phyloP scores from a whole-genome alignment of 495 filamentous ascomycete species.

The Aspergillus heteromorphus region DNA sequence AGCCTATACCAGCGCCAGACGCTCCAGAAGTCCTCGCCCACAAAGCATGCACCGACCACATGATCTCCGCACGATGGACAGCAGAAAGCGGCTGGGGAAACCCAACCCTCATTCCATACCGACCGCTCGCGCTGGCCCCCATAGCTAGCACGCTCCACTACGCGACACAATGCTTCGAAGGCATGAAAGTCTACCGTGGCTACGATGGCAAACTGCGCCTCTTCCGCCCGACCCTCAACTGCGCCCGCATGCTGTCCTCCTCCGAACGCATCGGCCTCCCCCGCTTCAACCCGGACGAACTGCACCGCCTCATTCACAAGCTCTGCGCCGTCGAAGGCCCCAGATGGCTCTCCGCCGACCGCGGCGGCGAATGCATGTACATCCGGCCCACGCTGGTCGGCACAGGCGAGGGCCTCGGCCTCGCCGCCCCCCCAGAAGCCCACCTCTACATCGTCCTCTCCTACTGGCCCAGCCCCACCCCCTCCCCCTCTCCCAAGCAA shows the following conservation, averaged over 20 bases:
- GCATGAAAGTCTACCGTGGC: neutral
- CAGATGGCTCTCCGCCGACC: neutral
- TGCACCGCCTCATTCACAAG: neutral
- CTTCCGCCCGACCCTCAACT: neutral
- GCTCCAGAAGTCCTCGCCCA: neutral
- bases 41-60: constrained; percentile 2
- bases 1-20: neutral
- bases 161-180: constrained; percentile 1
- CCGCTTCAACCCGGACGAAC: neutral
- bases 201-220: neutral
- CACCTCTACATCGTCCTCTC: neutral
- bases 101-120: neutral
- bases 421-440: neutral
- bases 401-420: neutral
- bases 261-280: neutral
- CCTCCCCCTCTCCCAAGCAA: neutral
- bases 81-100: neutral
- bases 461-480: neutral
- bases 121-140: neutral
- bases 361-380: neutral
- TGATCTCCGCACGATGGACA: constrained; percentile 1
- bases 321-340: neutral
- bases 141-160: constrained; percentile 2
- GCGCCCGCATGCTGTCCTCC: neutral
- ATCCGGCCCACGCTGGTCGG: neutral